Percentiles rank a stretch among this genome's conserved stretches.
phyloP scores from a whole-genome alignment of 306 rosid genomes.

The Hippophae gyantsensis region DNA sequence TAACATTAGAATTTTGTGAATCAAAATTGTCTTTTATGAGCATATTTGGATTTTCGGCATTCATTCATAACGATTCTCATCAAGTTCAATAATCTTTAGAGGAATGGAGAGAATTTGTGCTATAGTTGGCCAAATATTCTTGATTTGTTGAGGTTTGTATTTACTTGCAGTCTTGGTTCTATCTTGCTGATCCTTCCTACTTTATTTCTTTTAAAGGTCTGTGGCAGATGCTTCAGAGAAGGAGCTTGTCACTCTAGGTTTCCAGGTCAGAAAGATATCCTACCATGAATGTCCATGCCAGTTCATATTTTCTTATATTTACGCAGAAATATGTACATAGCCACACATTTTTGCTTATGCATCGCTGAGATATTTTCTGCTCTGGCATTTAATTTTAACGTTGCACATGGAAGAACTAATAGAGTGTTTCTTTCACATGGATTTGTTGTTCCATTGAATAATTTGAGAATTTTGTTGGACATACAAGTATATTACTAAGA shows the following conservation, averaged over 20 bases:
- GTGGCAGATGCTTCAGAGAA: constrained; percentile 91
- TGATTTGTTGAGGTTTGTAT: constrained; percentile 81
- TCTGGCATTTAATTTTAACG: background rate
- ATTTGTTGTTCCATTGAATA: background rate
- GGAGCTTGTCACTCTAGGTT: constrained; percentile 87
- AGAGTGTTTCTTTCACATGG: background rate
- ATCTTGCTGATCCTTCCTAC: constrained; percentile 21
- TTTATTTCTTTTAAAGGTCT: constrained; percentile 45
- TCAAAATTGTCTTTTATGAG: constrained; percentile 11
- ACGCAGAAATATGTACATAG: too few species aligned
- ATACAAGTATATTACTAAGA: too few species aligned
- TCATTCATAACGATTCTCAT: constrained; percentile 15
- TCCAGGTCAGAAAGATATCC: constrained; percentile 58
- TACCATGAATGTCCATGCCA: background rate
- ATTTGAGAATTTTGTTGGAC: too few species aligned
- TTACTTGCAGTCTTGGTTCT: constrained; percentile 9
- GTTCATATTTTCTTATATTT: too few species aligned
- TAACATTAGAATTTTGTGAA: constrained; percentile 21
- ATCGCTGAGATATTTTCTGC: background rate
- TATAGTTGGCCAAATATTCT: constrained; percentile 89
- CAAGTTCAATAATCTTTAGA: constrained; percentile 34
- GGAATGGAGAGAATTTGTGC: constrained; percentile 82
- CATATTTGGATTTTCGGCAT: constrained; percentile 18
- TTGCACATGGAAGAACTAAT: background rate
- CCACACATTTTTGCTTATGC: background rate